phyloP scores from a whole-genome alignment of 2,329 filamentous ascomycete genomes.

The Apiospora sp. region DNA sequence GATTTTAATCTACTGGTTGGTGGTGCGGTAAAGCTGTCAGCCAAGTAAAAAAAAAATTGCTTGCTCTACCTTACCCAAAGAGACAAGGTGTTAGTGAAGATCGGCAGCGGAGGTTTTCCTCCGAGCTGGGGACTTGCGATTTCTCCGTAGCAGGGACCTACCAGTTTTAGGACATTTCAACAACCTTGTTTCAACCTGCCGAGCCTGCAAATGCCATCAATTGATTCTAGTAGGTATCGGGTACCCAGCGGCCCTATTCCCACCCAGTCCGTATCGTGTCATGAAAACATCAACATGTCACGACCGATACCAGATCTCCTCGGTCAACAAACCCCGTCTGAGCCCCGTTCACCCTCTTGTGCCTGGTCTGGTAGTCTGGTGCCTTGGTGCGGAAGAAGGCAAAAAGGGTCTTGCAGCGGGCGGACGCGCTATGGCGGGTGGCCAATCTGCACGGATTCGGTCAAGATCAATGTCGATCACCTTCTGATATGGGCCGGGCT shows the following conservation, averaged over 20 bases:
- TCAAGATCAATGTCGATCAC: constrained; percentile 13
- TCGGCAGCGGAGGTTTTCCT: not conserved
- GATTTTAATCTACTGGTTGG: not conserved
- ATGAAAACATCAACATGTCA: not conserved
- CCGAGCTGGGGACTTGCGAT: not conserved
- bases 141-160: constrained; percentile 4
- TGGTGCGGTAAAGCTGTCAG: not conserved
- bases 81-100: not conserved
- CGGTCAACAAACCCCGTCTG: not conserved
- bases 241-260: not conserved
- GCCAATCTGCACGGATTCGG: constrained; percentile 13
- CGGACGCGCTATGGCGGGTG: constrained; percentile 3
- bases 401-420: constrained; percentile 4
- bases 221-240: not conserved
- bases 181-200: constrained; percentile 12
- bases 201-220: not conserved
- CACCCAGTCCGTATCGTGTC: not conserved
- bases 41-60: too few species aligned
- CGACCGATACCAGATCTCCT: not conserved
- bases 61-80: not conserved
- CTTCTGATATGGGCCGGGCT: constrained; percentile 4
- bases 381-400: constrained; percentile 14
- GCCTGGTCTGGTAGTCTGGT: not conserved
- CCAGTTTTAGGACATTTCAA: not conserved
- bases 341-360: not conserved